A percentile compares a stretch with the other conserved stretches of the same genome.
Conservation (phyloP, 257 asterid species). For the Linderniella brevidens region DNA sequence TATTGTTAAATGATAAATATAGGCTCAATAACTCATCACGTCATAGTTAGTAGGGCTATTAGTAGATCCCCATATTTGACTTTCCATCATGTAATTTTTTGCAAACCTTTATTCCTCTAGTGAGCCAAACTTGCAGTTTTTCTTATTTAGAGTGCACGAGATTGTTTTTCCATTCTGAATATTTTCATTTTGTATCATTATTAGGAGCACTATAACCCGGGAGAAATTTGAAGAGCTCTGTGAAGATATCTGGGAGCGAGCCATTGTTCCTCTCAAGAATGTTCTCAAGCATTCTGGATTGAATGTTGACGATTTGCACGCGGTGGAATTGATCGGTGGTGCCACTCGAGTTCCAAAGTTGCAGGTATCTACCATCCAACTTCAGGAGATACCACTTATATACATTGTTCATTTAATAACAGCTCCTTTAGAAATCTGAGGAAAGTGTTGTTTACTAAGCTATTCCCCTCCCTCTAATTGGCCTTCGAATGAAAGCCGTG, state of each 20-base stretch:
- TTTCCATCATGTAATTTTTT: too few relatives aligned
- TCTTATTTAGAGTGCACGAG: background rate
- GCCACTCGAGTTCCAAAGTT: slow-evolving; percentile 96
- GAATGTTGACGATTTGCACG: slow-evolving; percentile 62
- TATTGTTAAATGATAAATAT: background rate
- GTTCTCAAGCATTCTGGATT: slow-evolving; percentile 64
- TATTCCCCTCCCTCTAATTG: too few relatives aligned
- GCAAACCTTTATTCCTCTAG: too few relatives aligned
- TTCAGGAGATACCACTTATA: background rate
- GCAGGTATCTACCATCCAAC: slow-evolving; percentile 43
- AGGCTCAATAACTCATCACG: too few relatives aligned
- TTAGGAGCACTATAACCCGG: slow-evolving; percentile 89
- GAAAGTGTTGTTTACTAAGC: too few relatives aligned
- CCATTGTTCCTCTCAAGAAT: slow-evolving; percentile 72
- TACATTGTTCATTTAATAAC: background rate
- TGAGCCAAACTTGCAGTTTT: too few relatives aligned
- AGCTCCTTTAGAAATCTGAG: background rate
- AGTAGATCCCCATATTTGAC: too few relatives aligned
- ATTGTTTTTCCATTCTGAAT: background rate
- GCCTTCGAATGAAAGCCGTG: too few relatives aligned
- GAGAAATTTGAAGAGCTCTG: slow-evolving; percentile 96
- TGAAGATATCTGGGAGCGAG: slow-evolving; percentile 76
- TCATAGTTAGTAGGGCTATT: too few relatives aligned
- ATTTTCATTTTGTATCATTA: slow-evolving; percentile 6
- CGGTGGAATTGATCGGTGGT: slow-evolving; percentile 97